Evolutionary conservation across 805 yeast species (phyloP).

Genomic region (Ogataea ganodermae): DNA sequence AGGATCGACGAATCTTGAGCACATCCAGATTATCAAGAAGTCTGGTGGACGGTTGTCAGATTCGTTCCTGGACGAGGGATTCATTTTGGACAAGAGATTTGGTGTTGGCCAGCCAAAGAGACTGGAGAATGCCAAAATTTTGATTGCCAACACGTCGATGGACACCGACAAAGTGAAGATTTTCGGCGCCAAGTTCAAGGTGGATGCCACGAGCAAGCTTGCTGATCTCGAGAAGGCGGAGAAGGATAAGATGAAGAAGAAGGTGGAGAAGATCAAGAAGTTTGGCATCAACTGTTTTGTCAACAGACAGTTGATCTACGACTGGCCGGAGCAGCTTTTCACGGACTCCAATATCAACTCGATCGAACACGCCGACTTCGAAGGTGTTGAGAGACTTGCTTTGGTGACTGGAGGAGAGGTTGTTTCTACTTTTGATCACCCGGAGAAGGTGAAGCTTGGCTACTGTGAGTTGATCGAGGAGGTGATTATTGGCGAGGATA

Average conservation of each 20-base stretch:
- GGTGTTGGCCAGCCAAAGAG: conserved; percentile 93
- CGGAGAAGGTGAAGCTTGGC: conserved; percentile 84
- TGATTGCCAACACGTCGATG: conserved; percentile 93
- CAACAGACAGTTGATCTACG: conserved; percentile 94
- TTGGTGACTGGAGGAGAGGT: conserved; percentile 98
- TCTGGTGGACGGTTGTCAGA: conserved; percentile 91
- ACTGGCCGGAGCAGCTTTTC: conserved; percentile 95
- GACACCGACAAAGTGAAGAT: conserved; percentile 98
- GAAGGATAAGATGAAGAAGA: conserved; percentile 85
- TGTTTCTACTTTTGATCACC: conserved; percentile 91
- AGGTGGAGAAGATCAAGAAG: conserved; percentile 84
- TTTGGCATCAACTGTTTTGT: conserved; percentile 84
- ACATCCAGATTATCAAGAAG: conserved; percentile 90
- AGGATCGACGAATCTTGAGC: conserved; percentile 85
- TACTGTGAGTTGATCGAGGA: conserved; percentile 90
- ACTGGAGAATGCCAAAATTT: conserved; percentile 77
- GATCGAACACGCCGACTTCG: conserved; percentile 97
- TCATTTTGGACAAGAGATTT: conserved; percentile 85
- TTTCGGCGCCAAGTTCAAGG: conserved; percentile 97
- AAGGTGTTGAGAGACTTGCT: conserved; percentile 95
- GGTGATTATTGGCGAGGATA: conserved; percentile 88
- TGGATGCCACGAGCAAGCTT: conserved; percentile 89
- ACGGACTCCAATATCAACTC: conserved; percentile 86
- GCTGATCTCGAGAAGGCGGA: conserved; percentile 95
- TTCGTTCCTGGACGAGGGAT: conserved; percentile 94